Conservation (phyloP, 2,329 filamentous ascomycete genomes). For the Claviceps pusilla region DNA sequence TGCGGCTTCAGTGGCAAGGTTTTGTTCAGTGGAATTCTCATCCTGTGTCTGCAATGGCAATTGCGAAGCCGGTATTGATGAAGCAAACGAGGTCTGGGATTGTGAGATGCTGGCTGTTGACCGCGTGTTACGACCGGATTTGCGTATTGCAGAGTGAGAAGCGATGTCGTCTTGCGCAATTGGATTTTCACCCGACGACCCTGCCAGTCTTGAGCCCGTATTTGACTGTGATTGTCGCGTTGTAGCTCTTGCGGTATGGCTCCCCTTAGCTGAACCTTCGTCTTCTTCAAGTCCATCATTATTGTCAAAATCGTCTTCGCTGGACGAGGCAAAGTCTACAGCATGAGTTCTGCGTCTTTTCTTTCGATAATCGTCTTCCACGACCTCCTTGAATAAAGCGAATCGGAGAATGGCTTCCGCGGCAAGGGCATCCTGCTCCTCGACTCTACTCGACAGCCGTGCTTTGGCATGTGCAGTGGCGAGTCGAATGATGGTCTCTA, state of each 20-base stretch:
- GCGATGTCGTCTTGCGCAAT: background rate
- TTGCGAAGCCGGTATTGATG: slow-evolving; percentile 64
- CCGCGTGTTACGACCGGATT: slow-evolving; percentile 22
- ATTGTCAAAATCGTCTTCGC: slow-evolving; percentile 42
- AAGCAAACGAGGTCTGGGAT: slow-evolving; percentile 54
- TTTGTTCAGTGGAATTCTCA: slow-evolving; percentile 29
- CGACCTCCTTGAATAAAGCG: slow-evolving; percentile 91
- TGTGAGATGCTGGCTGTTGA: slow-evolving; percentile 24
- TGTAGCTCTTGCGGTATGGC: slow-evolving; percentile 16
- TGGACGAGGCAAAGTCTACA: slow-evolving; percentile 41
- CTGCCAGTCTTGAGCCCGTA: background rate
- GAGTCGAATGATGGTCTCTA: slow-evolving; percentile 96
- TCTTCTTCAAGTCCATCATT: slow-evolving; percentile 42
- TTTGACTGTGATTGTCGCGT: slow-evolving; percentile 2
- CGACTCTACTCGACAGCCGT: slow-evolving; percentile 72
- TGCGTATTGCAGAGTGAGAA: slow-evolving; percentile 22
- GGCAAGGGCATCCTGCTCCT: slow-evolving; percentile 74
- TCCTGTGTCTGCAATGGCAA: slow-evolving; percentile 32
- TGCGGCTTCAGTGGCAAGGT: slow-evolving; percentile 27
- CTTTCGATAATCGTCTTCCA: slow-evolving; percentile 65
- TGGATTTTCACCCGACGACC: background rate
- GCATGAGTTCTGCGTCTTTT: slow-evolving; percentile 59
- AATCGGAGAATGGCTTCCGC: slow-evolving; percentile 86
- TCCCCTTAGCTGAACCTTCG: slow-evolving; percentile 40
- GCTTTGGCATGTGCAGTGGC: slow-evolving; percentile 92